Percentiles rank a stretch among this genome's conserved stretches.
Conservation (phyloP, 495 filamentous ascomycete genomes). For the Tetracladium marchalianum region DNA sequence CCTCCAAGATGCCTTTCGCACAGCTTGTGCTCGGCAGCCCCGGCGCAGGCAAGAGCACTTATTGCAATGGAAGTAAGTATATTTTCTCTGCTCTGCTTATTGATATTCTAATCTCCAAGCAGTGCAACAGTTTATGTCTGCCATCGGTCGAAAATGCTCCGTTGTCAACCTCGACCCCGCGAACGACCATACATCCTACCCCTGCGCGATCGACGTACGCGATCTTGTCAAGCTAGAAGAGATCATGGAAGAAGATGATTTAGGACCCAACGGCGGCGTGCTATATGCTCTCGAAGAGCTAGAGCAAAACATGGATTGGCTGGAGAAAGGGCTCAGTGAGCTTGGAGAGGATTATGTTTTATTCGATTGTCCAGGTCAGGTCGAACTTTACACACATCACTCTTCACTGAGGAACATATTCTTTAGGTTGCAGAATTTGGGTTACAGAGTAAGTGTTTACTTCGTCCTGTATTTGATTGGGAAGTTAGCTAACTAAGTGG, state of each 20-base stretch:
- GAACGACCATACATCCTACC: slow-evolving; percentile 75
- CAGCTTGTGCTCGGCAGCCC: slow-evolving; percentile 81
- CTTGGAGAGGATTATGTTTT: slow-evolving; percentile 85
- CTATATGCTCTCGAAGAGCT: slow-evolving; percentile 93
- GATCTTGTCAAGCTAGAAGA: slow-evolving; percentile 82
- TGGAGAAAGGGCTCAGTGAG: slow-evolving; percentile 67
- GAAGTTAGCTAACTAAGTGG: slow-evolving; percentile 9
- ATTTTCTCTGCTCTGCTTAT: neutral
- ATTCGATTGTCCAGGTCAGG: slow-evolving; percentile 95
- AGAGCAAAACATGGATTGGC: slow-evolving; percentile 83
- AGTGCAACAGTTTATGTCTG: slow-evolving; percentile 93
- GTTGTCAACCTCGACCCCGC: slow-evolving; percentile 95
- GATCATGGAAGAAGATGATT: slow-evolving; percentile 83
- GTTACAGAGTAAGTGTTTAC: slow-evolving; percentile 64
- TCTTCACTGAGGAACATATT: slow-evolving; percentile 84
- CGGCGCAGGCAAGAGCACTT: slow-evolving; percentile 91
- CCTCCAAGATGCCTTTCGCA: slow-evolving; percentile 21
- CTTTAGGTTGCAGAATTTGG: slow-evolving; percentile 78
- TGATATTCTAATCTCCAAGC: neutral
- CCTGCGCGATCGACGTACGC: slow-evolving; percentile 84
- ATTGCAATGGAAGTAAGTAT: slow-evolving; percentile 77
- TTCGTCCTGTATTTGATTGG: slow-evolving; percentile 2
- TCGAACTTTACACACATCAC: slow-evolving; percentile 95
- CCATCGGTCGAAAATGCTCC: slow-evolving; percentile 88
- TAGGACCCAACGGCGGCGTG: slow-evolving; percentile 88